phyloP scores from a whole-genome alignment of 2,329 filamentous ascomycete species.

The Neonectria faginata region DNA sequence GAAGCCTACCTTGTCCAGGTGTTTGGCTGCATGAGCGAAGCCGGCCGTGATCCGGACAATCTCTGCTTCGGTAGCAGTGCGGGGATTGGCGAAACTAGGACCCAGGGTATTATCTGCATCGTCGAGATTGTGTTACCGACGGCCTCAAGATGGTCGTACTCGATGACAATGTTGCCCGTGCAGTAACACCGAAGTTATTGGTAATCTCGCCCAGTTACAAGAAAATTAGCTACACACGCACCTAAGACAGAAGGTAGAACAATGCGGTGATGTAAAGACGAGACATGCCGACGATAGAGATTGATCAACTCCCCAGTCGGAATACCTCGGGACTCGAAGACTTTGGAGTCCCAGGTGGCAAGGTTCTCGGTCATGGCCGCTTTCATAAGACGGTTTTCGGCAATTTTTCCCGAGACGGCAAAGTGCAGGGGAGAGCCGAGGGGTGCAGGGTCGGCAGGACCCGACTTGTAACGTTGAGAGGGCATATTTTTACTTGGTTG shows the following conservation, averaged over 20 bases:
- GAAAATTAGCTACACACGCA: background rate
- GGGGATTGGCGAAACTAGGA: background rate
- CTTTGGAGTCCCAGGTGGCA: conserved; percentile 30
- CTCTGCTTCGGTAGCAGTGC: background rate
- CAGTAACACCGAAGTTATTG: background rate
- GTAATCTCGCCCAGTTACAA: background rate
- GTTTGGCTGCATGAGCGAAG: conserved; percentile 65
- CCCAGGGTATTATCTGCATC: background rate
- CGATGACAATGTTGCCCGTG: background rate
- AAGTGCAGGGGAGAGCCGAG: conserved; percentile 25
- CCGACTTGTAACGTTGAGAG: background rate
- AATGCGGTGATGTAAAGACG: background rate
- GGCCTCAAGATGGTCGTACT: background rate
- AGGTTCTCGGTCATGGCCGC: conserved; percentile 36
- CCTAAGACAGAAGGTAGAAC: background rate
- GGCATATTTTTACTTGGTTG: background rate
- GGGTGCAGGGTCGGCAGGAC: background rate
- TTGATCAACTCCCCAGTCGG: conserved; percentile 31
- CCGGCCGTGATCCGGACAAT: conserved; percentile 25
- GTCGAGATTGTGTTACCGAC: background rate
- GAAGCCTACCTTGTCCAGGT: conserved; percentile 66
- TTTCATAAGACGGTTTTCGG: conserved; percentile 34
- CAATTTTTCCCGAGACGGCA: conserved; percentile 29
- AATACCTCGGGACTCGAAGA: conserved; percentile 34
- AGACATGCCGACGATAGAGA: conserved; percentile 32